A percentile compares a stretch with the other conserved stretches of the same genome.
phyloP scores from a whole-genome alignment of 371 early-diverging fungal species.

The Smittium culicis region DNA sequence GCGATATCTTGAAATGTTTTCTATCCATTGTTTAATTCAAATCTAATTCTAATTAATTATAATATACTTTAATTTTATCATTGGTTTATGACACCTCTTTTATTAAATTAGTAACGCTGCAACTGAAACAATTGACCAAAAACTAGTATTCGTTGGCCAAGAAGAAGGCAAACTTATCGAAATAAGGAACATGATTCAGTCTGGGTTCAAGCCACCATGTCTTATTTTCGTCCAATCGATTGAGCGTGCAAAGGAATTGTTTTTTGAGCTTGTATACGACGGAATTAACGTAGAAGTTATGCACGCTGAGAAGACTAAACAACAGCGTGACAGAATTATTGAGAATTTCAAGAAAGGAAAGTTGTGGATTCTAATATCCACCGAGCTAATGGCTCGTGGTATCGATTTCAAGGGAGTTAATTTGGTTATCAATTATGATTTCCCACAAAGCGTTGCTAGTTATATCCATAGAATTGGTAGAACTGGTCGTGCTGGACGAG shows the following conservation, averaged over 20 bases:
- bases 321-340: conserved; percentile 81
- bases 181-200: conserved; percentile 69
- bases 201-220: conserved; percentile 74
- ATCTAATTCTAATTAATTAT: background rate
- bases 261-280: conserved; percentile 89
- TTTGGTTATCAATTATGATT: conserved; percentile 89
- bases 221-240: conserved; percentile 92
- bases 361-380: conserved; percentile 91
- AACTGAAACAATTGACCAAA: conserved; percentile 78
- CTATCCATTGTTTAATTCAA: too few relatives aligned
- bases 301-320: conserved; percentile 80
- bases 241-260: conserved; percentile 86
- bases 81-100: too few relatives aligned
- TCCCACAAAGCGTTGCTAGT: conserved; percentile 80
- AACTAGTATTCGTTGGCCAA: conserved; percentile 79
- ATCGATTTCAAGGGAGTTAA: conserved; percentile 88
- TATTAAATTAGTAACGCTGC: conserved; percentile 74
- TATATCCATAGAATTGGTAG: conserved; percentile 93
- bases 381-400: conserved; percentile 94
- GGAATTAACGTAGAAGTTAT: conserved; percentile 94
- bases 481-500: conserved; percentile 79
- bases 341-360: conserved; percentile 77
- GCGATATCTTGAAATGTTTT: too few relatives aligned
- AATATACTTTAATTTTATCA: background rate
- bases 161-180: conserved; percentile 89